phyloP scores from a whole-genome alignment of 345 rosid genomes.

The Lenwebbia sp. region DNA sequence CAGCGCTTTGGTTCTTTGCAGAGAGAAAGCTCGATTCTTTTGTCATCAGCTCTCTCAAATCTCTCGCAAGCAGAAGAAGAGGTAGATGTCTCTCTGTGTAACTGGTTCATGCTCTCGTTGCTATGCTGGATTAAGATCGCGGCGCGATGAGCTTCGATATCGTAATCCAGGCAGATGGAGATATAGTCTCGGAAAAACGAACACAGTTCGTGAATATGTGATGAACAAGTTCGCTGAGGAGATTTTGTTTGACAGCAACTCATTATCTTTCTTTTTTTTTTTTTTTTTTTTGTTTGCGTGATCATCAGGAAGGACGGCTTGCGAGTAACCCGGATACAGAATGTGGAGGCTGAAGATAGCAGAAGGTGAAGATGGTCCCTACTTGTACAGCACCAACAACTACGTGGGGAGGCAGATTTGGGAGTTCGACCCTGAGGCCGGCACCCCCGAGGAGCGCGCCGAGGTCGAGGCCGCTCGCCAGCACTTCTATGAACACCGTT shows the following conservation, averaged over 20 bases:
- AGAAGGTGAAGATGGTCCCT: background rate
- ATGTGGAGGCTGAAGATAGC: conserved; percentile 27
- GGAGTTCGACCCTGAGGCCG: conserved; percentile 10
- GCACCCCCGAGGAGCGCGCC: background rate
- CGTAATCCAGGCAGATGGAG: background rate
- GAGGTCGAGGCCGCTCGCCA: conserved; percentile 5
- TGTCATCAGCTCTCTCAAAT: background rate
- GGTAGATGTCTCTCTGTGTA: background rate
- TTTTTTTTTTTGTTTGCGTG: background rate
- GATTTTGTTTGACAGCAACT: background rate
- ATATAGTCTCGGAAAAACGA: background rate
- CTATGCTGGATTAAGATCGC: background rate
- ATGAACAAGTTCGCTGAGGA: background rate
- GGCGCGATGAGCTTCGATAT: background rate
- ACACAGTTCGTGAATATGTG: background rate
- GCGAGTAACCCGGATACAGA: background rate
- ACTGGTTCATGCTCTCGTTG: background rate
- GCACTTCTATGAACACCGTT: conserved; percentile 9
- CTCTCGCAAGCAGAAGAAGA: background rate
- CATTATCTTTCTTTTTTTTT: background rate
- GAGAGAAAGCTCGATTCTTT: background rate
- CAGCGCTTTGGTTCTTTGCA: no score
- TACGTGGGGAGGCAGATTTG: conserved; percentile 12
- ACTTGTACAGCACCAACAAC: conserved; percentile 10
- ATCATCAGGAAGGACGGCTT: background rate